Evolutionary conservation across 257 asterid species (phyloP).

Genomic region (Oldenlandia corymbosa): DNA sequence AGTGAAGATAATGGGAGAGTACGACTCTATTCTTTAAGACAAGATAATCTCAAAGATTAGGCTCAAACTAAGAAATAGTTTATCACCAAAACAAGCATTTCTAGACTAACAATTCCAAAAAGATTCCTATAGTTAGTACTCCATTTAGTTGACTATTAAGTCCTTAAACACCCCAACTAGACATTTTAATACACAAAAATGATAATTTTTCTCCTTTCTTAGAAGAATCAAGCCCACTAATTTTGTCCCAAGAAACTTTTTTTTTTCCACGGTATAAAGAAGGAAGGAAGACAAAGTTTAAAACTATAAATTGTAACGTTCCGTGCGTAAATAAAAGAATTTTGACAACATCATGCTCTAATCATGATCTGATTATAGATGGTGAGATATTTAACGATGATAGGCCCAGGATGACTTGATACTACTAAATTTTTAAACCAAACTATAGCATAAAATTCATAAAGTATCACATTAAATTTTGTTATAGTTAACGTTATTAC

Average conservation of each 20-base stretch:
- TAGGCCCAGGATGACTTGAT: too few relatives aligned
- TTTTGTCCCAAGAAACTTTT: not conserved
- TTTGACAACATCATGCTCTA: too few relatives aligned
- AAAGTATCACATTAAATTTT: not conserved
- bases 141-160: conserved; percentile 7
- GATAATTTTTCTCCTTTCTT: not conserved
- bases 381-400: too few relatives aligned
- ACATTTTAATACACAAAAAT: not conserved
- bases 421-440: too few relatives aligned
- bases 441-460: too few relatives aligned
- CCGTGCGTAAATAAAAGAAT: too few relatives aligned
- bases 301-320: too few relatives aligned
- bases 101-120: not conserved
- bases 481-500: conserved; percentile 9
- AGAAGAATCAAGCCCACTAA: not conserved
- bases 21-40: conserved; percentile 31
- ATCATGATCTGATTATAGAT: too few relatives aligned
- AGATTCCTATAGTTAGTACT: conserved; percentile 14
- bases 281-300: too few relatives aligned
- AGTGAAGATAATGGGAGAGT: conserved; percentile 38
- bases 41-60: conserved; percentile 40
- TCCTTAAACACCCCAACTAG: conserved; percentile 1
- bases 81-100: conserved; percentile 8
- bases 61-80: conserved; percentile 18
- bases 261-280: too few relatives aligned